Evolutionary conservation across 2,329 filamentous ascomycete species (phyloP).

Genomic region (Ascochyta clinopodiicola): DNA sequence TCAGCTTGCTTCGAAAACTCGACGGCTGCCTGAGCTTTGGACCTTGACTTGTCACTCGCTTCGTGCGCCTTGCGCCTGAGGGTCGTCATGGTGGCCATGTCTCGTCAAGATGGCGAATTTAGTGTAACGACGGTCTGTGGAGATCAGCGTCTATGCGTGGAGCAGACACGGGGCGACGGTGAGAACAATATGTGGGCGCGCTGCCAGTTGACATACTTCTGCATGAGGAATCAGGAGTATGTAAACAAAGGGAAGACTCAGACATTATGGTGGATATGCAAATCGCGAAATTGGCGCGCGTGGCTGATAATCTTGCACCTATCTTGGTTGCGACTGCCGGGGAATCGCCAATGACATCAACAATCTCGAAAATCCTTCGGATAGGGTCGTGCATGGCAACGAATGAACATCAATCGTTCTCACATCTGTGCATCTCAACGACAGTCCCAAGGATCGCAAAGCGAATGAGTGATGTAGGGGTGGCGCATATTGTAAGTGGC

Average conservation of each 20-base stretch:
- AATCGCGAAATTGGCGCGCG: constrained; percentile 1
- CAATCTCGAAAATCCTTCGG: neutral
- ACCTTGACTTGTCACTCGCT: constrained; percentile 30
- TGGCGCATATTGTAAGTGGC: constrained; percentile 13
- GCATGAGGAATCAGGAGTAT: constrained; percentile 1
- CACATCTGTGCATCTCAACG: constrained; percentile 22
- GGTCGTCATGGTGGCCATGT: constrained; percentile 33
- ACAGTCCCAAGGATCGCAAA: constrained; percentile 1
- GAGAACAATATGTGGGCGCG: neutral
- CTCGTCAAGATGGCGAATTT: constrained; percentile 17
- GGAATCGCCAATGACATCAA: constrained; percentile 11
- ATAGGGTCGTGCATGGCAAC: constrained; percentile 3
- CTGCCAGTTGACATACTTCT: neutral
- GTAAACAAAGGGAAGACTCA: constrained; percentile 9
- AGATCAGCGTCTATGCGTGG: constrained; percentile 23
- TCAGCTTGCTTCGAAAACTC: constrained; percentile 68
- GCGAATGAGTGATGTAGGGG: constrained; percentile 19
- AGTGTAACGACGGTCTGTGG: constrained; percentile 31
- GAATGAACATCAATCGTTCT: constrained; percentile 12
- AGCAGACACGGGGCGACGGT: constrained; percentile 5
- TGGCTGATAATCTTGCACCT: constrained; percentile 17
- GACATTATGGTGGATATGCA: constrained; percentile 13
- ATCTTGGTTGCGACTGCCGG: constrained; percentile 7
- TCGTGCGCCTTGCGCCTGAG: constrained; percentile 30
- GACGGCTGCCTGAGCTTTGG: constrained; percentile 53